Conservation (phyloP, 352 stramenopile species). For the Pythium rhizo-oryzae region DNA sequence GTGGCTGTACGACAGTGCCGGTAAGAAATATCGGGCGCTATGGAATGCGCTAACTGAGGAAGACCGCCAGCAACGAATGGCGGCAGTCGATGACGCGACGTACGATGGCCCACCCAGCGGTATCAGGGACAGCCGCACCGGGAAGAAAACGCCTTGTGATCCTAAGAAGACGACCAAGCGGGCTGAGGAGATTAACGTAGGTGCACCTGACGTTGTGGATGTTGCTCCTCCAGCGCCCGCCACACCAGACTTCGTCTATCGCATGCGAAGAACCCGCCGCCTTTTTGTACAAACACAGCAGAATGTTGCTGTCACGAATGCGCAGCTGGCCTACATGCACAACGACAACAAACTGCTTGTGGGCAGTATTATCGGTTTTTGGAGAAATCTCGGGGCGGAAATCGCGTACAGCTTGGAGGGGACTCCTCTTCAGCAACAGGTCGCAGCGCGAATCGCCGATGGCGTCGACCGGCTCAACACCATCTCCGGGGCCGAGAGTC, state of each 20-base stretch:
- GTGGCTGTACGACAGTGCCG: neutral
- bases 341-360: neutral
- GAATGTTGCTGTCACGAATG: neutral
- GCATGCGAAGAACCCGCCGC: neutral
- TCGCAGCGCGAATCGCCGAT: neutral
- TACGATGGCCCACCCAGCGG: neutral
- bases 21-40: neutral
- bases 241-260: neutral
- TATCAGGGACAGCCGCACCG: neutral
- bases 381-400: neutral
- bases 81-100: neutral
- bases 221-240: too few relatives aligned
- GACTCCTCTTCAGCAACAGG: neutral
- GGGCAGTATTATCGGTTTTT: neutral
- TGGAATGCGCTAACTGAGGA: neutral
- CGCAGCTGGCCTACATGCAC: neutral
- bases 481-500: neutral
- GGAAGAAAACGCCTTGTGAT: too few relatives aligned
- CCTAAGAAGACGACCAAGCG: neutral
- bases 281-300: neutral
- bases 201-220: neutral
- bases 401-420: neutral
- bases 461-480: neutral
- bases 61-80: neutral
- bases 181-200: too few relatives aligned